Percentiles rank a stretch among this genome's conserved stretches.
phyloP scores from a whole-genome alignment of 2,329 filamentous ascomycete genomes.

The Fusarium vanettenii region DNA sequence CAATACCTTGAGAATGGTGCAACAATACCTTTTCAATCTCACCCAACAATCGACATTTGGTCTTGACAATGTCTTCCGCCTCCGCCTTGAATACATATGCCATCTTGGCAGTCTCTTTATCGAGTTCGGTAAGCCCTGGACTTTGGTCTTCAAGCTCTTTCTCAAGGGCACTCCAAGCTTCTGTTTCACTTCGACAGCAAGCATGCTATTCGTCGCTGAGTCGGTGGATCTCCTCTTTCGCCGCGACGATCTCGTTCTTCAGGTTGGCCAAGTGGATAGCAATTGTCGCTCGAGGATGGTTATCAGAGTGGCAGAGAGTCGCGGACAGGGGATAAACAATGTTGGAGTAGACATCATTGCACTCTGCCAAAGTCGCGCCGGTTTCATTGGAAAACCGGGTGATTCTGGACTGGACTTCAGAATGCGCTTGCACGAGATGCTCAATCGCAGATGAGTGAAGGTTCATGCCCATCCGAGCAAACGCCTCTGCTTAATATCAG shows the following conservation, averaged over 20 bases:
- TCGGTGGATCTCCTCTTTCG: slow-evolving; percentile 38
- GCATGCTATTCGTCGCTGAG: slow-evolving; percentile 43
- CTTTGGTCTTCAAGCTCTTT: neutral
- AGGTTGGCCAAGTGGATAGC: slow-evolving; percentile 40
- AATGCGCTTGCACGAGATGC: slow-evolving; percentile 38
- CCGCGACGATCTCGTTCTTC: slow-evolving; percentile 31
- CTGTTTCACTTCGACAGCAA: slow-evolving; percentile 33
- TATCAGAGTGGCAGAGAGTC: slow-evolving; percentile 46
- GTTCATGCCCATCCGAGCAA: slow-evolving; percentile 34
- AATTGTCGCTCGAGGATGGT: slow-evolving; percentile 41
- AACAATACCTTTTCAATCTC: slow-evolving; percentile 45
- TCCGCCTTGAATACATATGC: slow-evolving; percentile 30
- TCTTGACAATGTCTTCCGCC: slow-evolving; percentile 36
- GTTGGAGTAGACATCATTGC: slow-evolving; percentile 45
- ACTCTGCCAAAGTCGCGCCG: slow-evolving; percentile 16
- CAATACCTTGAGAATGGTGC: fast-evolving
- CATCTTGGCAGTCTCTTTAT: neutral
- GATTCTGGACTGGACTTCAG: slow-evolving; percentile 36
- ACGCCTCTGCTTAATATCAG: slow-evolving; percentile 34
- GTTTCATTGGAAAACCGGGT: slow-evolving; percentile 33
- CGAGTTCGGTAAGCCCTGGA: neutral
- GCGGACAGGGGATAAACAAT: slow-evolving; percentile 46
- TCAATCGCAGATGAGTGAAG: slow-evolving; percentile 15
- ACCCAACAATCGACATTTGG: slow-evolving; percentile 35
- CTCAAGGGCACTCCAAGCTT: slow-evolving; percentile 33